Base-by-base conservation (phyloP, 1,284 basidiomycete species). In the Sporisorium scitamineum region DNA sequence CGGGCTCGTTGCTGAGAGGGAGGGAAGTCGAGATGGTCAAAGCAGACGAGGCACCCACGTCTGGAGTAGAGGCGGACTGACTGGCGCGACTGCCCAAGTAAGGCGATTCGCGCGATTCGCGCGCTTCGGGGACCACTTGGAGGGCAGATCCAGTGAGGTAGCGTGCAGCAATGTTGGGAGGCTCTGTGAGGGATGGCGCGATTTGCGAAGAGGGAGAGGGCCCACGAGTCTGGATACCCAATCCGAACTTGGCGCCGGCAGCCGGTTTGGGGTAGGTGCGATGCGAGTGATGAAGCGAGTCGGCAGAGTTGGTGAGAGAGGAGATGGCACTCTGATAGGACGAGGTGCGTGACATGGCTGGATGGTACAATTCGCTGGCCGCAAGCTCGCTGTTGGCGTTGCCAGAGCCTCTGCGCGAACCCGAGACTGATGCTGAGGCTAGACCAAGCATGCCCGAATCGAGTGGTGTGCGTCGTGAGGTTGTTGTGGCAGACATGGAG, bases 91-190 rank as follows among this genome's bases (percentile, higher is more conserved):
- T 65, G 50, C 54, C 68, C 14, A 70, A 18, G 37, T 61, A 70
- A 6, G 68, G 62, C 24, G 68, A 70, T 22, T 70, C 68, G 37
- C 68, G 62, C 24, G 68, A 70, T 22, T 70, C 68, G 37, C 68
- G 61, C 45, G 63, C 63, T 67, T 72, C 64, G 10, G 50, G 62
- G 9, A 70, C 68, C 7, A 65, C 62, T 24, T 61, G 54, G 42
- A 64, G 65, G 10, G 70, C 50, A 34, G 57, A 44, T 14, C 63
- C 55, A 16, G 60, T 32, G 2, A 63, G 61, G 42, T 52, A 63
- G 61, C 67, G 66, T 5, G 56, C 16, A 31, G 45, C n/a, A 13
- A 24, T 5, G 5, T 57, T n/a, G 16, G 60, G 50, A 20, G 50
- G 9, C 14, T 59, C 61, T 13, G 50, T 32, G 44, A 27, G 18